phyloP scores from a whole-genome alignment of 1,284 basidiomycete species.

The Pascua sp. region DNA sequence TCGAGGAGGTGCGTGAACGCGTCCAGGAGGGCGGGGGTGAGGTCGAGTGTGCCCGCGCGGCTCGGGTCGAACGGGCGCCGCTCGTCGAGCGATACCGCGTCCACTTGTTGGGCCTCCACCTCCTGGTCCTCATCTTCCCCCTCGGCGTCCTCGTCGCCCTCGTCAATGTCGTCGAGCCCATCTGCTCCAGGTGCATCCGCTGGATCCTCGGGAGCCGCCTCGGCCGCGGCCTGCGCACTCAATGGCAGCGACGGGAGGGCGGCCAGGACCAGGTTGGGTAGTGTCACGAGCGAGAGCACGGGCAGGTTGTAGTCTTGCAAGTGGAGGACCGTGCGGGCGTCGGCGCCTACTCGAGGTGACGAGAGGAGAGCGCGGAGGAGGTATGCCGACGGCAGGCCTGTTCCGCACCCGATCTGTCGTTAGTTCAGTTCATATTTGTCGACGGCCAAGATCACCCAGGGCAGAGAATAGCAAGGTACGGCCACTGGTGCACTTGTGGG shows the following conservation, averaged over 20 bases:
- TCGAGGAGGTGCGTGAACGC: slow-evolving; percentile 64
- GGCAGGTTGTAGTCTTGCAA: slow-evolving; percentile 90
- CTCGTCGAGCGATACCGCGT: slow-evolving; percentile 1
- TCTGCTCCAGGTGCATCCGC: slow-evolving; percentile 21
- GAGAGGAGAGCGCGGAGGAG: slow-evolving; percentile 63
- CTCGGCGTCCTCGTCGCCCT: slow-evolving; percentile 17
- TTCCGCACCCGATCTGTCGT: slow-evolving; percentile 82
- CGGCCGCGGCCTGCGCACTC: slow-evolving; percentile 27
- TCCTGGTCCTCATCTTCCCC: slow-evolving; percentile 20
- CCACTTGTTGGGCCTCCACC: too few species aligned
- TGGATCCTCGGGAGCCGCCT: slow-evolving; percentile 16
- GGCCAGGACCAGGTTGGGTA: slow-evolving; percentile 81
- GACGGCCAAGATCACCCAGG: too few species aligned
- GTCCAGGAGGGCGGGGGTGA: slow-evolving; percentile 61
- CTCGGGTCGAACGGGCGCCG: slow-evolving; percentile 13
- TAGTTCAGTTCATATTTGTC: slow-evolving; percentile 3
- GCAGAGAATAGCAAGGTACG: background rate
- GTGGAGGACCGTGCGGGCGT: slow-evolving; percentile 59
- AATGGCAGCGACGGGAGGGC: slow-evolving; percentile 31
- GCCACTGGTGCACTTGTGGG: too few species aligned
- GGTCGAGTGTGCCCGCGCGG: slow-evolving; percentile 55
- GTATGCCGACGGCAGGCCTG: slow-evolving; percentile 75
- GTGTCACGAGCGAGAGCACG: slow-evolving; percentile 74
- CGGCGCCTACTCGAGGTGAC: background rate
- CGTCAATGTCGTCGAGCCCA: slow-evolving; percentile 24